Conservation (phyloP, 495 filamentous ascomycete species). For the Penicillium mononematosum region DNA sequence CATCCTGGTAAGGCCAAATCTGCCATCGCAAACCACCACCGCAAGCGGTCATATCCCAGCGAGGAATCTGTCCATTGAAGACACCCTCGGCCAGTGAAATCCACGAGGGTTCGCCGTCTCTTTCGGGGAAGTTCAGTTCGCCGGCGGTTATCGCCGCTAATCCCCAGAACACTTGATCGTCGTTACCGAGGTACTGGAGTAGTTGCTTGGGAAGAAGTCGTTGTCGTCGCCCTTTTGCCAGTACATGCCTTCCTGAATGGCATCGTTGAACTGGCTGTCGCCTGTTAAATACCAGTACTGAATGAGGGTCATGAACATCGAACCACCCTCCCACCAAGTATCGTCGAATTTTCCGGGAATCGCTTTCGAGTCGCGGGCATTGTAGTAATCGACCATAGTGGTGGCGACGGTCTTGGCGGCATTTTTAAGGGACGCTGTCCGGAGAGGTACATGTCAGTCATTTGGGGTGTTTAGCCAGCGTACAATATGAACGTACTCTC, state of each 20-base stretch:
- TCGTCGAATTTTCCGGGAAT: slow-evolving; percentile 60
- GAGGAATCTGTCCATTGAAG: slow-evolving; percentile 60
- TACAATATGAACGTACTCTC: slow-evolving; percentile 17
- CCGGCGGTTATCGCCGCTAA: slow-evolving; percentile 67
- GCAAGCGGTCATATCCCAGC: slow-evolving; percentile 65
- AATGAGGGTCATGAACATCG: slow-evolving; percentile 66
- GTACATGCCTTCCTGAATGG: slow-evolving; percentile 58
- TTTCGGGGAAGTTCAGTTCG: slow-evolving; percentile 67
- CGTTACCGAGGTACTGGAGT: slow-evolving; percentile 55
- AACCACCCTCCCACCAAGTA: slow-evolving; percentile 72
- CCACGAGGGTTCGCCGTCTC: slow-evolving; percentile 56
- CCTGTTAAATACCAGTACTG: slow-evolving; percentile 76
- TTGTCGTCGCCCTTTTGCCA: slow-evolving; percentile 59
- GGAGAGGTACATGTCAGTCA: slow-evolving; percentile 7
- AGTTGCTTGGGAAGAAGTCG: slow-evolving; percentile 60
- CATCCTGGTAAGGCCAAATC: slow-evolving; percentile 72
- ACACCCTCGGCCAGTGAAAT: slow-evolving; percentile 53
- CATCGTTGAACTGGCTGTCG: slow-evolving; percentile 64
- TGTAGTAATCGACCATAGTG: slow-evolving; percentile 62
- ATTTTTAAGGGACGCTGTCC: slow-evolving; percentile 54
- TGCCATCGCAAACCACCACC: slow-evolving; percentile 79
- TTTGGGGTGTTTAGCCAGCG: background rate
- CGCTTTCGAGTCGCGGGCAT: slow-evolving; percentile 56
- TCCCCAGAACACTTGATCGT: slow-evolving; percentile 77
- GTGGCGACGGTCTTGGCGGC: slow-evolving; percentile 58